Base-by-base conservation (phyloP, 306 rosid species). In the Cucurbita moschata region DNA sequence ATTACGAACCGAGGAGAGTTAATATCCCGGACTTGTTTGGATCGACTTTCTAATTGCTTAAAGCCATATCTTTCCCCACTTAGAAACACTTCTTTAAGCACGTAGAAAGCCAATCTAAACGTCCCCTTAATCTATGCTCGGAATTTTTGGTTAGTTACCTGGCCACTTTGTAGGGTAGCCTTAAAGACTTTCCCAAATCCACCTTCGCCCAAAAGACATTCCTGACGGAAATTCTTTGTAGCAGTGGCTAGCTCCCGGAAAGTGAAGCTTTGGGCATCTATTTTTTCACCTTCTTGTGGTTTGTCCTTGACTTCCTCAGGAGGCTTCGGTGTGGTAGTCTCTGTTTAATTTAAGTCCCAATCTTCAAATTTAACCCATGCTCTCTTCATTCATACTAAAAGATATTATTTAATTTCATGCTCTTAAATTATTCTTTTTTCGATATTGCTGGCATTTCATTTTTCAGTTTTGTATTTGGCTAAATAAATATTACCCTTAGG, bases 161-260 rank as follows among this genome's bases (percentile, higher is more conserved):
- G 88, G 7, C 90, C 87, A 4, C 80, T 85, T 57, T 84, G 86
- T 62, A 90, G 76, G 38, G 96, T 87, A 15, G 94, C 98, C 77
- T 86, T 93, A 19, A 87, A 93, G 52, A 93, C 98, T 81, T 96
- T 90, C 35, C 98, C 98, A 69, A 90, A 93, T 37, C 96, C 92
- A 52, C 98, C 97, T 83, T 90, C 98, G 1, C 97, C 98, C 81
- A 93, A 38, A 30, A 90, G 90, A 19, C 87, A 81, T 80, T 88
- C 98, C 49, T 88, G 97, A 0, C 96, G 80, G 79, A 93, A 93
- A 79, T 93, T 93, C 83, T 87, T 90, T 0, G 98, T 93, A 18
- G 97, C 98, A 3, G 82, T 82, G 57, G 98, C 98, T 14, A 93
- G 72, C 83, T 93, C 98, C 3, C 98, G 88, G 73, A 93, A 93